Conservation (phyloP, 2,329 filamentous ascomycete genomes). For the Pseudogymnoascus sp. region DNA sequence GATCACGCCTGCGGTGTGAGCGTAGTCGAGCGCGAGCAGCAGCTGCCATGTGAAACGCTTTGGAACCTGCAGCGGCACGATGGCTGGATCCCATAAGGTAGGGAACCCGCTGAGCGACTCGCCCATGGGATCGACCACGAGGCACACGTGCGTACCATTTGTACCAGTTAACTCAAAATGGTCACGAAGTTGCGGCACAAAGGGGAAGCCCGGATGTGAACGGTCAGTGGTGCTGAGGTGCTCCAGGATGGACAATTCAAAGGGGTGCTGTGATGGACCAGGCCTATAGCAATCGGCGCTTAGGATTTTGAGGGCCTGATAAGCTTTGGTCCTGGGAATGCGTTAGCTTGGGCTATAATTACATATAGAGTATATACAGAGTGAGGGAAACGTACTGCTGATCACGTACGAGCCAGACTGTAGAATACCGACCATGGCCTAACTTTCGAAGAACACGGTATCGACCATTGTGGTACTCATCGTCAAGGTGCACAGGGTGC, state of each 20-base stretch:
- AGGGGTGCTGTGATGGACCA: constrained; percentile 12
- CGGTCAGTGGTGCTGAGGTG: constrained; percentile 13
- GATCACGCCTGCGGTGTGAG: constrained; percentile 21
- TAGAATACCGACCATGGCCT: neutral
- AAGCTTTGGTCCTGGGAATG: neutral
- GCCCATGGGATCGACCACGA: constrained; percentile 24
- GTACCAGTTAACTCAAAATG: constrained; percentile 21
- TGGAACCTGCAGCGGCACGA: constrained; percentile 21
- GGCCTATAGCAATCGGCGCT: constrained; percentile 17
- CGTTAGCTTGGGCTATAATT: neutral
- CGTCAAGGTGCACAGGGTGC: neutral
- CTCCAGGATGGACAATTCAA: constrained; percentile 19
- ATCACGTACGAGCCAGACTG: neutral
- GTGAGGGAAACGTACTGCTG: neutral
- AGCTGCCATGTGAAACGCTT: constrained; percentile 21
- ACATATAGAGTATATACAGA: neutral
- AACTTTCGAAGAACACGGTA: neutral
- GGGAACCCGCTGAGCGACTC: constrained; percentile 18
- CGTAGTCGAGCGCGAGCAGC: constrained; percentile 23
- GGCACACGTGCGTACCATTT: constrained; percentile 23
- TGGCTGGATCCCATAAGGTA: constrained; percentile 13
- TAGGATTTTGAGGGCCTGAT: constrained; percentile 15
- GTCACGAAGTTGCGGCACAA: constrained; percentile 21
- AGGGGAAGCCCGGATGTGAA: constrained; percentile 15
- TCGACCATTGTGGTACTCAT: neutral